A percentile compares a stretch with the other conserved stretches of the same genome.
phyloP scores from a whole-genome alignment of 2,329 filamentous ascomycete genomes.

The Zarea fungicola region DNA sequence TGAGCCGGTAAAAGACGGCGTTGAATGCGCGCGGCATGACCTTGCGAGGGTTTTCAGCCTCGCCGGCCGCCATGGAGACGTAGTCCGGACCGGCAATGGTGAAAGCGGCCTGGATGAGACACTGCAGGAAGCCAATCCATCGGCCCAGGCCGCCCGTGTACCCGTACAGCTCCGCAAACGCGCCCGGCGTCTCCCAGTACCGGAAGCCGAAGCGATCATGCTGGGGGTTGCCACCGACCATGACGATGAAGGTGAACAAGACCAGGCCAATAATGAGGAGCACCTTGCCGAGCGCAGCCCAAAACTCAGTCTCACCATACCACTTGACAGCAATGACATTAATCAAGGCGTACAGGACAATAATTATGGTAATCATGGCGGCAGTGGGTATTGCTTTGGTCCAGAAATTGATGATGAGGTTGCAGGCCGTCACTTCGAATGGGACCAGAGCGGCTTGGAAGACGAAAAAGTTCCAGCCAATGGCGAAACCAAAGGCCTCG shows the following conservation, averaged over 20 bases:
- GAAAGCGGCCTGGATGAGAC: conserved; percentile 65
- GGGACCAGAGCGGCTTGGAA: conserved; percentile 64
- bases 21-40: conserved; percentile 72
- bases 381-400: conserved; percentile 54
- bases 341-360: conserved; percentile 45
- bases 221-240: conserved; percentile 75
- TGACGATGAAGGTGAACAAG: conserved; percentile 73
- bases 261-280: conserved; percentile 67
- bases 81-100: conserved; percentile 65
- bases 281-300: conserved; percentile 66
- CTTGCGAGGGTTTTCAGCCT: conserved; percentile 63
- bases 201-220: conserved; percentile 67
- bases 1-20: conserved; percentile 72
- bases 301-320: conserved; percentile 76
- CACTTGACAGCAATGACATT: conserved; percentile 70
- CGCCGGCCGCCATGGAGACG: conserved; percentile 63
- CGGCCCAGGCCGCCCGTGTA: conserved; percentile 60
- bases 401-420: conserved; percentile 60
- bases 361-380: conserved; percentile 54
- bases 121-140: conserved; percentile 72
- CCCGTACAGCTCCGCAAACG: conserved; percentile 60
- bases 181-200: conserved; percentile 61
- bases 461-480: conserved; percentile 70
- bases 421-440: conserved; percentile 62
- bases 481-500: conserved; percentile 67